Conservation (phyloP, 2,329 filamentous ascomycete genomes). For the Epicoccum nigrum region DNA sequence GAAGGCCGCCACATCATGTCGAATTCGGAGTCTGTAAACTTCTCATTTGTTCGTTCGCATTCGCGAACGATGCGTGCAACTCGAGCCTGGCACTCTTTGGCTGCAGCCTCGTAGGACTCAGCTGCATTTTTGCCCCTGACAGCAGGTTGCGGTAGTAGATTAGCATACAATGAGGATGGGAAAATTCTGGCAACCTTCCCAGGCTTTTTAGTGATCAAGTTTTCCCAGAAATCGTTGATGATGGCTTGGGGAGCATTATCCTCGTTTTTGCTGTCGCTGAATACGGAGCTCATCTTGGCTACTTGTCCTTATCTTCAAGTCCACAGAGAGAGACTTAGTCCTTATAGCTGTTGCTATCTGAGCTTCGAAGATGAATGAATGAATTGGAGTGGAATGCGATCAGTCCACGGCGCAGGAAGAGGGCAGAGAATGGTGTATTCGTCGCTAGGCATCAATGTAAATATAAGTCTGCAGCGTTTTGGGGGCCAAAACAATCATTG, state of each 20-base stretch:
- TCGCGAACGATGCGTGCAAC: conserved; percentile 62
- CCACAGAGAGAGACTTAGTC: no score
- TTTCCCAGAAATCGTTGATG: conserved; percentile 75
- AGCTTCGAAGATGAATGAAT: no score
- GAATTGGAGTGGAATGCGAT: no score
- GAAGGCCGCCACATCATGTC: conserved; percentile 75
- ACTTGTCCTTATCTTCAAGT: no score
- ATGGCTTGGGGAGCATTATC: conserved; percentile 61
- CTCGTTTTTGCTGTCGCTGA: conserved; percentile 18
- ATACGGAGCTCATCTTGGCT: conserved; percentile 25
- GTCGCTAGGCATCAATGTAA: no score
- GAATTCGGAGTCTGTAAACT: conserved; percentile 82
- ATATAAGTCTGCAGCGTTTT: neutral
- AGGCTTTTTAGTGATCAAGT: conserved; percentile 70
- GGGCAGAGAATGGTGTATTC: no score
- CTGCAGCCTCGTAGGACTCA: conserved; percentile 74
- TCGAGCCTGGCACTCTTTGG: conserved; percentile 67
- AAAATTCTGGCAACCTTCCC: conserved; percentile 74
- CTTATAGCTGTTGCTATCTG: no score
- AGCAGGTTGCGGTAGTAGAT: conserved; percentile 54
- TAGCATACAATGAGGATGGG: conserved; percentile 68
- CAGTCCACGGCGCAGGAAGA: no score
- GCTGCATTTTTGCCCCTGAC: conserved; percentile 65
- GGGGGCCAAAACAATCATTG: neutral
- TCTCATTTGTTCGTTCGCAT: conserved; percentile 79